Base-by-base conservation (phyloP, 2,329 filamentous ascomycete genomes). In the Trichoderma gracile region DNA sequence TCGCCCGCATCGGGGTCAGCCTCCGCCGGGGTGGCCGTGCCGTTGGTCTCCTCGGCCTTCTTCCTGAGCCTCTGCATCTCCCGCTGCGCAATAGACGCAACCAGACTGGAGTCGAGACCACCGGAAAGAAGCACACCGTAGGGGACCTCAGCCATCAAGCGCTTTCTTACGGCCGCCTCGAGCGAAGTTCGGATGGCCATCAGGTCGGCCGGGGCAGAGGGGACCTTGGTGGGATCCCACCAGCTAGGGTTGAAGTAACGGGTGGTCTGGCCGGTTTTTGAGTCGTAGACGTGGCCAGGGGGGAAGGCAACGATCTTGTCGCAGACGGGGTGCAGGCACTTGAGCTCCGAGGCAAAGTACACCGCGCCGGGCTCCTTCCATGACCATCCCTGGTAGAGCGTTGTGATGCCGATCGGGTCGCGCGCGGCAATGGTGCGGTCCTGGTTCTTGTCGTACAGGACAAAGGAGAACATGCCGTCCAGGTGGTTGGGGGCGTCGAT, bases 381-480 rank as follows among this genome's bases (percentile, higher is more conserved):
- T 50, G 90, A 91, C 82, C 92, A 92, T 73, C 95, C 95, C 78
- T 97, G 91, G 82, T 99, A 99, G 78, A 99, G 93, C 68, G 92
- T 97, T 70, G 93, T 98, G 78, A 99, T 89, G 72, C 95, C 95
- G 73, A 99, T 97, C 42, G 95, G 95, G 78, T 99, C 95, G 76
- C 95, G 89, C 63, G 95, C 95, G 65, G 95, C 95, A 74, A 99
- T 88, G 68, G 93, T 91, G 70, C 95, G 90, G 82, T 99, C 91
- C 78, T 93, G 88, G 71, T 87, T 89, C 86, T 96, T 97, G 82
- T 99, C 95, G 80, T 97, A 97, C 60, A 99, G 86, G 64, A 99
- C 93, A 81, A 96, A 99, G 17, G 94, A 97, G 86, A 99, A 99
- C 95, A 99, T 99, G 82, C 95, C 95, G 77, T 99, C 95, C 71